phyloP scores from a whole-genome alignment of 2,329 filamentous ascomycete species.

The Arthrobotrys conoides region DNA sequence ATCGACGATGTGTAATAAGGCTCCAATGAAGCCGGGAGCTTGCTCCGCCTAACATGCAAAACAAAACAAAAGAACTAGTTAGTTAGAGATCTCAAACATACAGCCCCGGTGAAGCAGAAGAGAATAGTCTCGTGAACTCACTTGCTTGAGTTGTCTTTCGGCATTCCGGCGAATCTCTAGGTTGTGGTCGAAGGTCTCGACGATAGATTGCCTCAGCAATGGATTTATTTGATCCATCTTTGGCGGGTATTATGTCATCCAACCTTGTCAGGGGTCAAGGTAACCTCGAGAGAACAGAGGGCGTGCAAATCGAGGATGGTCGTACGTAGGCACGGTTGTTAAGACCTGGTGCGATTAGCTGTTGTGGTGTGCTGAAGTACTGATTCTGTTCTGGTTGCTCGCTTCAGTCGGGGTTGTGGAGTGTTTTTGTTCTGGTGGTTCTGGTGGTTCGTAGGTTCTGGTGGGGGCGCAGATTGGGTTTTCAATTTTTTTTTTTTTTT shows the following conservation, averaged over 20 bases:
- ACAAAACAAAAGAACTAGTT: neutral
- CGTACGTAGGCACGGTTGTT: conserved; percentile 23
- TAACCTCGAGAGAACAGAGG: conserved; percentile 22
- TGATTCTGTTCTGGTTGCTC: conserved; percentile 29
- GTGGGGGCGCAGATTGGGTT: conserved; percentile 59
- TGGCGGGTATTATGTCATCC: conserved; percentile 46
- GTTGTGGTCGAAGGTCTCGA: conserved; percentile 81
- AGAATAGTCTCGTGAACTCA: conserved; percentile 68
- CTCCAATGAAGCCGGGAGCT: conserved; percentile 89
- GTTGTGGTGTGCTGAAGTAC: conserved; percentile 33
- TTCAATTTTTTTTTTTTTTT: conserved; percentile 22
- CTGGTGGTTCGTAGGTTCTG: conserved; percentile 17
- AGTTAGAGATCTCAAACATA: conserved; percentile 44
- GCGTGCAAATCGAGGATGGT: conserved; percentile 27
- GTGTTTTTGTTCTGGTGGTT: conserved; percentile 53
- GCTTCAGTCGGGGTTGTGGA: conserved; percentile 56
- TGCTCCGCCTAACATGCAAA: conserved; percentile 81
- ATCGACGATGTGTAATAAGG: conserved; percentile 90
- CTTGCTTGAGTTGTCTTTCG: conserved; percentile 85
- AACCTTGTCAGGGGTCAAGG: conserved; percentile 40
- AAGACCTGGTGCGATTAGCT: conserved; percentile 28
- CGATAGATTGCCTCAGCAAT: conserved; percentile 80
- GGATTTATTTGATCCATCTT: conserved; percentile 59
- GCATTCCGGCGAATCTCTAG: conserved; percentile 81
- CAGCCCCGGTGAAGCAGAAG: neutral